Conservation (phyloP, 2,329 filamentous ascomycete genomes). For the Sporothrix humicola region DNA sequence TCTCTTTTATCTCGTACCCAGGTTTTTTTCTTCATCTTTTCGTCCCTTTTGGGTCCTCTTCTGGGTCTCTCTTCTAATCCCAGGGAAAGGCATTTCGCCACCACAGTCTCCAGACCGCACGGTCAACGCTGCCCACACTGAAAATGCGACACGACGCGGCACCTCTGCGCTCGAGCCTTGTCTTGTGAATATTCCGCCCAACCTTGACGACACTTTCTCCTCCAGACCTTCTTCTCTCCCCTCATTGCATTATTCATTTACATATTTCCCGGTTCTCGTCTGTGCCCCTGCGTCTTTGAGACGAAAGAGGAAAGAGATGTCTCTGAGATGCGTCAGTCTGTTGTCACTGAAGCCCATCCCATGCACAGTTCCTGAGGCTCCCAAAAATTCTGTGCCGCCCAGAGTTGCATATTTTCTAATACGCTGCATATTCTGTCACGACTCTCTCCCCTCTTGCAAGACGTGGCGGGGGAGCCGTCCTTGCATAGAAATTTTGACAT, state of each 20-base stretch:
- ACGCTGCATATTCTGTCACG: conserved; percentile 9
- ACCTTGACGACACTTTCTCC: neutral
- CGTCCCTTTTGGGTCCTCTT: neutral
- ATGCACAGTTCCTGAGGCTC: too few species aligned
- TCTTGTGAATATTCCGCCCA: too few species aligned
- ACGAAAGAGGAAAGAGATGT: neutral
- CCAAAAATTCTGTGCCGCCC: neutral
- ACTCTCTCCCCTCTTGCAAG: neutral
- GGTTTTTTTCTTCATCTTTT: neutral
- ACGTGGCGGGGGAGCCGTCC: neutral
- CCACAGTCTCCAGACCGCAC: neutral
- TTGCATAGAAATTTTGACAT: neutral
- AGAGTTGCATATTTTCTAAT: conserved; percentile 1
- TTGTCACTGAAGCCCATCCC: too few species aligned
- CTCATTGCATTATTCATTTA: neutral
- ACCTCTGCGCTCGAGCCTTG: conserved; percentile 12
- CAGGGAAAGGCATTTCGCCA: neutral
- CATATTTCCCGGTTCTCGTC: conserved; percentile 4
- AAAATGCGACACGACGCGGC: conserved; percentile 17
- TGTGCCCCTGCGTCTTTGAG: conserved; percentile 1
- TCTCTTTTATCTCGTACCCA: neutral
- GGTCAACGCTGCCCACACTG: neutral
- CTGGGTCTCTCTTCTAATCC: neutral
- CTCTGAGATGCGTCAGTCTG: neutral
- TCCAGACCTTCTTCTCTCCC: neutral